Evolutionary conservation across 306 rosid species (phyloP).

Genomic region (Cucumis cinereus): DNA sequence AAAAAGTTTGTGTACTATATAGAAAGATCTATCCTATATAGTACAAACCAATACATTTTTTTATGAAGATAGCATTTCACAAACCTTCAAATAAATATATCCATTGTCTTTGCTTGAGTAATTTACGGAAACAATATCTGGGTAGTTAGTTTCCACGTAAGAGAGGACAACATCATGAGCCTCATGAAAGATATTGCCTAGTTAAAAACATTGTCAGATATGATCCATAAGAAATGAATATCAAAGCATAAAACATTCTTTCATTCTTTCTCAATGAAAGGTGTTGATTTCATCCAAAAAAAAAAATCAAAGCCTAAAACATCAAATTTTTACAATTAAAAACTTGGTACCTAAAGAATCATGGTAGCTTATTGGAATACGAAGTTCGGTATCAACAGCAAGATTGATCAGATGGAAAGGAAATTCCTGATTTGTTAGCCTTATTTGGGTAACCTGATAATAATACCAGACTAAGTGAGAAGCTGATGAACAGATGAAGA

Average conservation of each 20-base stretch:
- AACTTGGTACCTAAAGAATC: constrained; percentile 55
- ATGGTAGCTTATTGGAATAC: constrained; percentile 48
- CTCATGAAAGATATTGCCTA: constrained; percentile 84
- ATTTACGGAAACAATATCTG: constrained; percentile 54
- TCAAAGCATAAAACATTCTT: constrained; percentile 13
- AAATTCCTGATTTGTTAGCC: constrained; percentile 46
- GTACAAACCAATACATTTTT: not conserved
- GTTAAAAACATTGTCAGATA: constrained; percentile 14
- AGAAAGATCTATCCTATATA: not conserved
- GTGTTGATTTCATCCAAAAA: too few relatives aligned
- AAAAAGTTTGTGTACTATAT: not conserved
- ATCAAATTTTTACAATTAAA: constrained; percentile 4
- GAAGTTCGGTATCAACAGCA: constrained; percentile 60
- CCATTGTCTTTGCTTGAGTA: constrained; percentile 41
- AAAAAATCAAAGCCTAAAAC: constrained; percentile 13
- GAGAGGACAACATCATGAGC: constrained; percentile 43
- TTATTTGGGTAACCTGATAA: constrained; percentile 76
- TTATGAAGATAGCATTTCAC: constrained; percentile 12
- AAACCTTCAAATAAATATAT: constrained; percentile 57
- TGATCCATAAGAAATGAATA: constrained; percentile 13
- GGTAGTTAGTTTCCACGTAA: constrained; percentile 54
- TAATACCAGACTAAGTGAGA: constrained; percentile 7
- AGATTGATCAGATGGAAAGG: constrained; percentile 48
- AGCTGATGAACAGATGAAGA: not conserved
- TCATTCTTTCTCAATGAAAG: too few relatives aligned